Evolutionary conservation across 257 asterid genomes (phyloP).

Genomic region (Nicotiana paniculata): DNA sequence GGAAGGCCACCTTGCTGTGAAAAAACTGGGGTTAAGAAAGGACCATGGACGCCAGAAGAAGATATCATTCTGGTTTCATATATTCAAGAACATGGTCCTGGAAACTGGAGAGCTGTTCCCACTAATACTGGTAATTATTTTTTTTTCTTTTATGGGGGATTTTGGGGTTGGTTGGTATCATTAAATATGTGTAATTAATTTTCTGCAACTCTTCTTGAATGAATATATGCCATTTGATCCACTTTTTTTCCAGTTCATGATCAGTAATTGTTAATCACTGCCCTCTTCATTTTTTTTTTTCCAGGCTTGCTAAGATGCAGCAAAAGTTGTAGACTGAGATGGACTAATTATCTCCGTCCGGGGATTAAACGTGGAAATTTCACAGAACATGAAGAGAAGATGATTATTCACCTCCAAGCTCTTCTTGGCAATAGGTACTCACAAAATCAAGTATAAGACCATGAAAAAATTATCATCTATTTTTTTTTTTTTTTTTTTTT

Average conservation of each 20-base stretch:
- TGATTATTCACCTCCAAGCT: slow-evolving; percentile 84
- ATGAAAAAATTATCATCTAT: background rate
- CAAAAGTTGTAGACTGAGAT: slow-evolving; percentile 88
- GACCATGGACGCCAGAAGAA: slow-evolving; percentile 95
- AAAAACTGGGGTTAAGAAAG: slow-evolving; percentile 68
- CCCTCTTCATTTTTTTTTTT: background rate
- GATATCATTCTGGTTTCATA: slow-evolving; percentile 76
- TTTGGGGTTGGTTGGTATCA: slow-evolving; percentile 28
- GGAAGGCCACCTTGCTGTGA: slow-evolving; percentile 93
- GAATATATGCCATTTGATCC: background rate
- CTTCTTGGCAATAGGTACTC: slow-evolving; percentile 81
- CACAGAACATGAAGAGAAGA: slow-evolving; percentile 69
- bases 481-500: background rate
- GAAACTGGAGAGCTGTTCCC: slow-evolving; percentile 79
- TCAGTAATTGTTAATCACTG: background rate
- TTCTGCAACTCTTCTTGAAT: slow-evolving; percentile 17
- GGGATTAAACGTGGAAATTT: slow-evolving; percentile 84
- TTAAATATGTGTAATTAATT: slow-evolving; percentile 39
- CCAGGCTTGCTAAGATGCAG: slow-evolving; percentile 87
- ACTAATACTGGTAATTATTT: slow-evolving; percentile 48
- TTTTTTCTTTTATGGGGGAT: too few relatives aligned
- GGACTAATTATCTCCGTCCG: slow-evolving; percentile 94
- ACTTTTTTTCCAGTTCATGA: background rate
- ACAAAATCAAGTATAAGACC: background rate
- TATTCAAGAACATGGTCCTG: slow-evolving; percentile 83